A percentile compares a stretch with the other conserved stretches of the same genome.
Conservation (phyloP, 2,329 filamentous ascomycete species). For the Arachnomyces sp. region DNA sequence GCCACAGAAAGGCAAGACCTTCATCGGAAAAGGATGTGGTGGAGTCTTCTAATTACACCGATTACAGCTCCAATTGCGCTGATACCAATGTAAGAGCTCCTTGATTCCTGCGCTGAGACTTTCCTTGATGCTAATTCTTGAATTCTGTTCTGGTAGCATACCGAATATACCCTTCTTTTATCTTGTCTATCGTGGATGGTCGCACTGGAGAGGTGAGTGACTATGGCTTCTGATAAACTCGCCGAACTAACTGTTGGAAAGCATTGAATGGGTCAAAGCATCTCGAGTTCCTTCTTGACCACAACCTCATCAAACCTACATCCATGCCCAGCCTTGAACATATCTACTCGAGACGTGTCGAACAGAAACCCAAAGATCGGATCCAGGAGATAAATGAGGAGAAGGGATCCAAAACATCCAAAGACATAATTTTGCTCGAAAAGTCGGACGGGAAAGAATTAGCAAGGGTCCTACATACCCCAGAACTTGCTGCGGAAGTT, state of each 20-base stretch:
- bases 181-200: constrained; percentile 80
- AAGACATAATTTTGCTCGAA: constrained; percentile 40
- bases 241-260: constrained; percentile 14
- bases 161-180: constrained; percentile 98
- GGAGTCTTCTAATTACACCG: constrained; percentile 76
- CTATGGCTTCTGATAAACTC: constrained; percentile 11
- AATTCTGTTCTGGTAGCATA: constrained; percentile 46
- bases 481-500: constrained; percentile 63
- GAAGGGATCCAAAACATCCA: constrained; percentile 22
- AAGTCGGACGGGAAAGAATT: constrained; percentile 49
- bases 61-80: constrained; percentile 74
- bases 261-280: constrained; percentile 79
- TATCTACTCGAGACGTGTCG: constrained; percentile 54
- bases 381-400: constrained; percentile 22
- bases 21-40: constrained; percentile 69
- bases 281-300: constrained; percentile 69
- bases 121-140: no score
- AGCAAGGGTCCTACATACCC: constrained; percentile 57
- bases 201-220: constrained; percentile 63
- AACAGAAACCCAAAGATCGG: constrained; percentile 17
- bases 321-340: constrained; percentile 65
- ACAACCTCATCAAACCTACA: constrained; percentile 59
- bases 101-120: constrained; percentile 8
- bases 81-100: constrained; percentile 65
- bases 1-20: constrained; percentile 73